Base-by-base conservation (phyloP, 495 filamentous ascomycete species). In the Daldinia bambusicola region DNA sequence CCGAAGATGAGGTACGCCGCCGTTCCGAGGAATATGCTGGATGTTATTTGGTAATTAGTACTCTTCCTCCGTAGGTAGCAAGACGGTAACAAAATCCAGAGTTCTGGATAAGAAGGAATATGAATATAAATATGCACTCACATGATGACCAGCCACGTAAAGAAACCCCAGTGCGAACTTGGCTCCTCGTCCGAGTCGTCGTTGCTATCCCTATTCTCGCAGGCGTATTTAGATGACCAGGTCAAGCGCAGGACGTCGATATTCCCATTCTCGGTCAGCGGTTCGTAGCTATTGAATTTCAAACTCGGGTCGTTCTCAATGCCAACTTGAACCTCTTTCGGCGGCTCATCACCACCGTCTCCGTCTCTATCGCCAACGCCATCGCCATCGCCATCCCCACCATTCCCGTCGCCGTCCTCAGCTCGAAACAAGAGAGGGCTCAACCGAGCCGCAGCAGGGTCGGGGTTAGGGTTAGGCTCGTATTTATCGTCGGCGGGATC, bases 111-210 rank as follows among this genome's bases (percentile, higher is more conserved):
- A 4, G 55, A 36, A 58, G 4, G 66, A 50, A 26, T 26, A n/a
- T n/a, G n/a, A n/a, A n/a, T n/a, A n/a, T n/a, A n/a, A n/a, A n/a
- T n/a, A 26, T 26, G 16, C n/a, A 88, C 92, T 85, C 82, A 97
- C 95, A 99, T 90, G 71, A 99, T 91, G 68, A 98, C 89, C 69
- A 98, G 84, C 95, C 95, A 99, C 9, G 95, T 97, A 77, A 99
- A 98, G 81, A 97, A 95, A 0, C 96, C 95, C 96, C 95, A 98
- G 60, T 84, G 80, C 8, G 75, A 71, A 40, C 79, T 74, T 22
- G 77, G 67, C 61, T 69, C 58, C 62, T 48, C 78, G 12, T 58
- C 78, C 12, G 77, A 80, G 4, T 82, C 78, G n/a, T 82, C 82
- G n/a, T 83, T 84, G 6, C n/a, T n/a, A n/a, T 79, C 81, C 32